Conservation (phyloP, 1,284 basidiomycete genomes). For the Cryptococcus sp. region DNA sequence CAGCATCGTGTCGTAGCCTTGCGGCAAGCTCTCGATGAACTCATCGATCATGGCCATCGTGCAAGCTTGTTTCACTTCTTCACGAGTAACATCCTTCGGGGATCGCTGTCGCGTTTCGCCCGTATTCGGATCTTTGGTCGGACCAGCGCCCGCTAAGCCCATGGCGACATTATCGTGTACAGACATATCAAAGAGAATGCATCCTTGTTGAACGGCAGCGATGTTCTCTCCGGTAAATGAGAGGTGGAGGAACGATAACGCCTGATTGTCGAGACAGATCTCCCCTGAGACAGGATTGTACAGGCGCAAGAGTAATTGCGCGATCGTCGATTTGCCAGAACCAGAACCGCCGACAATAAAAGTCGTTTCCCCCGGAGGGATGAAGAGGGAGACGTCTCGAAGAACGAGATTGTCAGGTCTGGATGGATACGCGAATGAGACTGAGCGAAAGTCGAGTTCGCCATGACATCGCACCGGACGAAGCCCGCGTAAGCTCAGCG, state of each 20-base stretch:
- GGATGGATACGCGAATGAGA: constrained; percentile 86
- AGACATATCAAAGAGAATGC: constrained; percentile 75
- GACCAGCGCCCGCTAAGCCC: constrained; percentile 64
- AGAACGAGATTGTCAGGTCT: constrained; percentile 58
- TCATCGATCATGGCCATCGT: constrained; percentile 84
- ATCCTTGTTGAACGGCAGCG: constrained; percentile 74
- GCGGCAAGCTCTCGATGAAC: constrained; percentile 77
- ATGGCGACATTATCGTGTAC: constrained; percentile 89
- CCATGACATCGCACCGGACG: constrained; percentile 63
- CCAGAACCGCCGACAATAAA: constrained; percentile 92
- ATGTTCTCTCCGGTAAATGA: constrained; percentile 72
- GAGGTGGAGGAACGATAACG: constrained; percentile 72
- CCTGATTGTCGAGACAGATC: constrained; percentile 80
- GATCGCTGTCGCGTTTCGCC: constrained; percentile 31
- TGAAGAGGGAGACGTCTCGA: constrained; percentile 58
- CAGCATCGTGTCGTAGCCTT: constrained; percentile 83
- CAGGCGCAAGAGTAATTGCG: constrained; percentile 75
- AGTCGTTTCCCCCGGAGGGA: constrained; percentile 82
- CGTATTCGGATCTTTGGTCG: constrained; percentile 35
- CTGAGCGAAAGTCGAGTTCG: constrained; percentile 72
- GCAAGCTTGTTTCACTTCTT: constrained; percentile 79
- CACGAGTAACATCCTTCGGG: constrained; percentile 59
- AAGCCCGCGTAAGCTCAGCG: constrained; percentile 27
- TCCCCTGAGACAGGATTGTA: constrained; percentile 66
- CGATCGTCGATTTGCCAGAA: constrained; percentile 90